Evolutionary conservation across 768 basidiomycete species (phyloP).

Genomic region (Tricholomella constricta): DNA sequence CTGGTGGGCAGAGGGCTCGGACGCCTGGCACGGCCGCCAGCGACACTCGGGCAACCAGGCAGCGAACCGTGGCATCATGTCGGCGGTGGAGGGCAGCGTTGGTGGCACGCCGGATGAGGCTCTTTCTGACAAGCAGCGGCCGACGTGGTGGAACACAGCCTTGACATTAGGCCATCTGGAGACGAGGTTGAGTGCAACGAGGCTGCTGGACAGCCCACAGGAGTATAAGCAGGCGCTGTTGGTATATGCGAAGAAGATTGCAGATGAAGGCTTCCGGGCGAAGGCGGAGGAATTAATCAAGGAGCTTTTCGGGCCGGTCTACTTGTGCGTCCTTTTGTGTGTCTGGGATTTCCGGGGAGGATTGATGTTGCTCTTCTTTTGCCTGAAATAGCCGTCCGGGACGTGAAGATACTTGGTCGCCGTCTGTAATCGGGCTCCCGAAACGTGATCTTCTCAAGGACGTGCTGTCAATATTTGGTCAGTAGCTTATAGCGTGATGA

Average conservation of each 20-base stretch:
- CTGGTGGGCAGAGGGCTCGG: conserved; percentile 87
- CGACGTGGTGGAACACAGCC: conserved; percentile 82
- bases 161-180: conserved; percentile 90
- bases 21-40: conserved; percentile 78
- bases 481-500: conserved; percentile 24
- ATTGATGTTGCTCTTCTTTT: conserved; percentile 13
- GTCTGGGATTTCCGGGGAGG: conserved; percentile 3
- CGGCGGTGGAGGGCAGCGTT: conserved; percentile 51
- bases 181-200: conserved; percentile 73
- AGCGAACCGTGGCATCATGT: conserved; percentile 54
- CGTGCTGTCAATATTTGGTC: conserved; percentile 78
- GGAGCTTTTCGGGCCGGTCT: conserved; percentile 89
- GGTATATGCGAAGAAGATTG: conserved; percentile 81
- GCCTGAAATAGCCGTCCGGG: conserved; percentile 60
- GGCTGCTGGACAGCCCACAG: conserved; percentile 72
- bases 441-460: conserved; percentile 87
- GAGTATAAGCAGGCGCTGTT: conserved; percentile 83
- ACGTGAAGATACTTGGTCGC: conserved; percentile 64
- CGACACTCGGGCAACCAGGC: conserved; percentile 40
- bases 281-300: conserved; percentile 91
- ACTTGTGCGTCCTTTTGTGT: conserved; percentile 61
- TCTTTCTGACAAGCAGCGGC: conserved; percentile 49
- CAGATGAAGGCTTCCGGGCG: conserved; percentile 84
- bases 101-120: conserved; percentile 35
- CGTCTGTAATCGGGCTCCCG: conserved; percentile 65